Evolutionary conservation across 2,329 filamentous ascomycete genomes (phyloP), one percentile per base, ranked within the genome.

Genomic region (Didymellaceae sp.): DNA sequence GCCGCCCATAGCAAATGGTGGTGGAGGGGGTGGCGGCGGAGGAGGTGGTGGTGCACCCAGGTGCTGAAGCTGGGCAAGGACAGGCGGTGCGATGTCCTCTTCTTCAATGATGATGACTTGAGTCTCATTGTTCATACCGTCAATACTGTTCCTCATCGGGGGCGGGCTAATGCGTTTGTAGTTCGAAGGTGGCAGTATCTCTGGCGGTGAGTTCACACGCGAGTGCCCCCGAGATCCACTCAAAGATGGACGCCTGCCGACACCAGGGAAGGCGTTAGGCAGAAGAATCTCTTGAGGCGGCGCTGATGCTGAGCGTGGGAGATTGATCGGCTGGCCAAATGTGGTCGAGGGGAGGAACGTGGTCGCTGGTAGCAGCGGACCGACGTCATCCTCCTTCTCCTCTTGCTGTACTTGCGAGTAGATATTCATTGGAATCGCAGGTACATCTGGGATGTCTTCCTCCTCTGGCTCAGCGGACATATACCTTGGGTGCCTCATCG

Each of bases 401-500:
- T 56, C 47, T 39, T 61, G 48, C 9, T 53, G 38, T 32, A 68
- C 56, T 20, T 72, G 70, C 35, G 45, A 22, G n/a, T 48, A 48
- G 30, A 42, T 30, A 6, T 40, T 40, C n/a, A 82, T 79, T 0
- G 86, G 85, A 22, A 85, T 78, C 48, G 80, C 76, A 22, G 82
- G 79, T 9, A 84, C 77, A n/a, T 79, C 77, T 18, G 82, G 82
- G 18, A 79, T 76, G 24, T 72, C 69, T 13, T 81, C 77, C 25
- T 76, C 72, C 34, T 79, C 75, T 37, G 75, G 76, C 50, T 86
- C 82, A 2, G 79, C 74, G 58, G 84, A 82, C 70, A 81, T 81
- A 60, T 93, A 86, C 33, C 90, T 85, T 1, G 84, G 83, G 68
- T 95, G 85, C 16, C 89, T 85, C 91, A 97, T 96, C 1, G 91